Conservation (phyloP, 163 green algal species). For the Picocystis sp. region DNA sequence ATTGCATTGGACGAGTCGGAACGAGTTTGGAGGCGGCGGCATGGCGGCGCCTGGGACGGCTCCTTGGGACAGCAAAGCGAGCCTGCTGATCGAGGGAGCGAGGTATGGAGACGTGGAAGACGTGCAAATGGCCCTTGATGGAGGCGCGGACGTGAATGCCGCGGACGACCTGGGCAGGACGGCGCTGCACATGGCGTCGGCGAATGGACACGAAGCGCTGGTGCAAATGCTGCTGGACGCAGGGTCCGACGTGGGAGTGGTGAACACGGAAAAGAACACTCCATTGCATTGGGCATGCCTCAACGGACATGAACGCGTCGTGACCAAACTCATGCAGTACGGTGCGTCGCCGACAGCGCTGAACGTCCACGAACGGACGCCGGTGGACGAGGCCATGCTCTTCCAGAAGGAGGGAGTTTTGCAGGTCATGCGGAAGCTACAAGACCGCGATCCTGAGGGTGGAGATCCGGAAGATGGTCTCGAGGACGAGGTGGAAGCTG, state of each 20-base stretch:
- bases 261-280: slow-evolving; percentile 39
- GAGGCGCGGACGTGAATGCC: slow-evolving; percentile 22
- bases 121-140: slow-evolving; percentile 22
- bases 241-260: slow-evolving; percentile 17
- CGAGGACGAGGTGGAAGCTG: too few species aligned
- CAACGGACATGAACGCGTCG: slow-evolving; percentile 24
- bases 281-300: slow-evolving; percentile 46
- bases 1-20: too few species aligned
- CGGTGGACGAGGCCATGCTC: slow-evolving; percentile 16
- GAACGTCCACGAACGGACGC: slow-evolving; percentile 16
- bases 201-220: slow-evolving; percentile 34
- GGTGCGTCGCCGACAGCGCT: slow-evolving; percentile 14
- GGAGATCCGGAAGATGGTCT: too few species aligned
- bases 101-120: slow-evolving; percentile 40
- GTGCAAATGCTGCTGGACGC: slow-evolving; percentile 23
- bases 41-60: too few species aligned
- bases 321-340: slow-evolving; percentile 4
- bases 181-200: slow-evolving; percentile 50
- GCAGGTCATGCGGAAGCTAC: too few species aligned
- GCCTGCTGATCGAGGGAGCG: slow-evolving; percentile 34
- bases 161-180: slow-evolving; percentile 24
- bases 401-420: too few species aligned
- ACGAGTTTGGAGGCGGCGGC: too few species aligned
- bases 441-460: too few species aligned
- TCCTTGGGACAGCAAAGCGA: too few species aligned